Base-by-base conservation (phyloP, 1,284 basidiomycete species). In the Papiliotrema terrestris region DNA sequence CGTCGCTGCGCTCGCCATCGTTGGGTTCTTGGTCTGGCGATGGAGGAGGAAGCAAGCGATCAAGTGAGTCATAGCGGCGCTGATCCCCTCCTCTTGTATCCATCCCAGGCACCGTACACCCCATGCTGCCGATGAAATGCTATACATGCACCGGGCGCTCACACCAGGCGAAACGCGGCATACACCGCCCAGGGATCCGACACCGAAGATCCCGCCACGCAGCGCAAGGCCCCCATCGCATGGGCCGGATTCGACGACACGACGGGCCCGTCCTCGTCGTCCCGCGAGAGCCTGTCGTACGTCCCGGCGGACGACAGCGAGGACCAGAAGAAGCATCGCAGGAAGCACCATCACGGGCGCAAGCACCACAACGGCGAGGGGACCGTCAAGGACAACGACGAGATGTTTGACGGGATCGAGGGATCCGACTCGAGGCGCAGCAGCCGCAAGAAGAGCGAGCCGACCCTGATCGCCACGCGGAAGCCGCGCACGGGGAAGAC, bases 401-500 rank as follows among this genome's bases (percentile, higher is more conserved):
- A 41, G 8, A 41, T 41, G 17, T 20, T 20, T 32, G 29, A 32
- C 25, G 22, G n/a, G 35, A 38, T 15, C 15, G 29, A 20, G 11
- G 29, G 29, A 19, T n/a, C 42, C 48, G 17, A 29, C 26, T 19
- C 17, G n/a, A 6, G 22, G 4, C 46, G 19, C 36, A 36, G 19
- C 23, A 20, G 26, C 19, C 14, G 19, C 20, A 41, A 50, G 13
- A 44, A 51, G 26, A 15, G 25, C 15, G 43, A 39, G 13, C 23
- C 23, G 23, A 8, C 9, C 14, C 26, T 26, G 6, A 17, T 58
- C 9, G 51, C 52, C 14, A 56, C 51, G 5, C 32, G 36, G n/a
- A 59, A 59, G 36, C 48, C 51, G 3, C 46, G 59, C 15, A 56
- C 54, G 23, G 66, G 66, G 19, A 64, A 59, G n/a, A 68, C 66